Evolutionary conservation across 345 rosid species (phyloP), one percentile per base, ranked within the genome.

Genomic region (Salix suchowensis): DNA sequence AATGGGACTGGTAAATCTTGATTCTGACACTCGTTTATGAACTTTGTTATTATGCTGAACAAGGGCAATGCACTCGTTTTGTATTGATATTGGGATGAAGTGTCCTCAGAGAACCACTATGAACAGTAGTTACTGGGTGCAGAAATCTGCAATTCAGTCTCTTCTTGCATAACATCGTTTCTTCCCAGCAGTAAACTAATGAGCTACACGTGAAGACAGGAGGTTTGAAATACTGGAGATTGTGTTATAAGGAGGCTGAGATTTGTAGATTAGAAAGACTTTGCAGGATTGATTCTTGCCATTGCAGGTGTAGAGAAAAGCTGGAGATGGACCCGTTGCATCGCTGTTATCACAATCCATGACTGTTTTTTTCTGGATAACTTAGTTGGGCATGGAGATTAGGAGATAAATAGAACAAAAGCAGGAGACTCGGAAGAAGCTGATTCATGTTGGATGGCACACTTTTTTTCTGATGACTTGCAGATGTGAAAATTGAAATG

Each of bases 241-340:
- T 28, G 88, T 79, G 34, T 85, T 68, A 34, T 81, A 80, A 66
- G 81, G 86, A 48, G 77, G 78, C 24, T 83, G 81, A 81, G 88
- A 50, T 37, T 79, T 69, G 75, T 68, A 81, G 67, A 81, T 81
- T 24, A 81, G 72, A 26, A 73, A 81, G 58, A 76, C 18, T 34
- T 52, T 46, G 75, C 87, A 87, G 64, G 85, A 75, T 44, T 11
- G 72, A 28, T 67, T 55, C 48, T 61, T 65, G 64, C 81, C 84
- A 48, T 78, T 78, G 80, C 84, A 78, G 40, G 84, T 66, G 71
- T 78, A 84, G 52, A 81, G 86, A 69, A 84, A 78, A 76, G 80
- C 87, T 48, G 82, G 69, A 66, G 82, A 76, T 13, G 87, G 73
- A 6, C 69, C 69, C 37, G 66, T 58, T 76, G 72, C 76, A 73